Evolutionary conservation across 352 stramenopile genomes (phyloP).

Genomic region (Globisporangium paroecandrum): DNA sequence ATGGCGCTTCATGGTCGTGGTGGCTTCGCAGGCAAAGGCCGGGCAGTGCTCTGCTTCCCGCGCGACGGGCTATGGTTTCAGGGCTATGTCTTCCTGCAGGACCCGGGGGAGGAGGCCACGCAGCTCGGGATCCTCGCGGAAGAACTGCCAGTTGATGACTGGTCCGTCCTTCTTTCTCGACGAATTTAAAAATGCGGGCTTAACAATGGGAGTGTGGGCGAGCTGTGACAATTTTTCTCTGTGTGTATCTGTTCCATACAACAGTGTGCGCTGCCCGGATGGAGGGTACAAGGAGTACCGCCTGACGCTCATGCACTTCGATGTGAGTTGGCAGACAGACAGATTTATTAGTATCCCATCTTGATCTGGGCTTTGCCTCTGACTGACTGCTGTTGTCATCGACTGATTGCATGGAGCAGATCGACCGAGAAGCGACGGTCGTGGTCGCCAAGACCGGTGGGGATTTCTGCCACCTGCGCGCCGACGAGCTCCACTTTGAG

Average conservation of each 20-base stretch:
- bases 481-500: constrained; percentile 42
- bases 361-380: neutral
- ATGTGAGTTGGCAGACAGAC: constrained; percentile 16
- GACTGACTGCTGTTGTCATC: neutral
- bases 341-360: neutral
- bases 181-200: neutral
- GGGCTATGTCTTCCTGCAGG: constrained; percentile 49
- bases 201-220: neutral
- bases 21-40: constrained; percentile 13
- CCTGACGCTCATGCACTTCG: constrained; percentile 60
- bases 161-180: constrained; percentile 21
- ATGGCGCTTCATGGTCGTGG: constrained; percentile 24
- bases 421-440: constrained; percentile 34
- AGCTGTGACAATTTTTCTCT: neutral
- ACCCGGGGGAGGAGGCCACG: constrained; percentile 7
- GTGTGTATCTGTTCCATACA: neutral
- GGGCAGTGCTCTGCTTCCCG: constrained; percentile 61
- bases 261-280: constrained; percentile 54
- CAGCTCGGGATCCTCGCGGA: constrained; percentile 59
- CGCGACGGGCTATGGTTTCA: constrained; percentile 58
- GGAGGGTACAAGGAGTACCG: constrained; percentile 65
- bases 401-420: constrained; percentile 1
- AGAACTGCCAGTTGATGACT: constrained; percentile 62
- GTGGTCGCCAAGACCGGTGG: constrained; percentile 58
- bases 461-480: constrained; percentile 49